Evolutionary conservation across 305 asterid genomes (phyloP), one percentile per base, ranked within the genome.

Genomic region (Solanum chacoense): DNA sequence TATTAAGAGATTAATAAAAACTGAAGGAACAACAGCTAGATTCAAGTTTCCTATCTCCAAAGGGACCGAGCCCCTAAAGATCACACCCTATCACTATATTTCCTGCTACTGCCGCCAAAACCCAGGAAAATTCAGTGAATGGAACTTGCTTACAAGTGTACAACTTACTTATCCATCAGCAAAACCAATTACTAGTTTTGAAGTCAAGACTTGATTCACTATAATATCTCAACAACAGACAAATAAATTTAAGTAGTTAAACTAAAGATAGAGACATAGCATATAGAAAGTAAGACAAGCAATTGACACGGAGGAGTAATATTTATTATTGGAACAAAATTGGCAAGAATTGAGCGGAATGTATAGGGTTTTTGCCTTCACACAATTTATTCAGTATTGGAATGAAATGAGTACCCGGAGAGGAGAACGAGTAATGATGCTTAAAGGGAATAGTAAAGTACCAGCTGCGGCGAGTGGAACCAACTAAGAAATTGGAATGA

Each of bases 391-490:
- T 42, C 22, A 80, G 37, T 80, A 14, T 80, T 80, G 85, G 38
- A 81, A 42, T 81, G 86, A 81, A 80, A 80, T 80, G 69, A 34
- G 81, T 75, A 32, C 42, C 42, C 16, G 38, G 42, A 75, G 79
- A 73, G 11, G 37, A 3, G 37, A 72, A 72, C 1, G 6, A 38
- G 59, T 38, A 79, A 80, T 14, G 26, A 31, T 80, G 85, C 11
- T 34, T 63, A 65, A 18, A n/a, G 4, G 32, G 84, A 72, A 72
- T 84, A 32, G 31, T 22, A 26, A 8, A 71, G 65, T 92, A 96
- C 99, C 96, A 78, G 87, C 90, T 90, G 63, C 94, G 89, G 87
- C 88, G 84, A 75, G 84, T 89, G 85, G 95, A 92, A 89, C 92
- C 92, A 87, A 93, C 91, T 8, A 94, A 87, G 87, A 36, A 85